Evolutionary conservation across 192 early-diverging fungal species (phyloP), one percentile per base, ranked within the genome.

Genomic region (Entomortierella lignicola): DNA sequence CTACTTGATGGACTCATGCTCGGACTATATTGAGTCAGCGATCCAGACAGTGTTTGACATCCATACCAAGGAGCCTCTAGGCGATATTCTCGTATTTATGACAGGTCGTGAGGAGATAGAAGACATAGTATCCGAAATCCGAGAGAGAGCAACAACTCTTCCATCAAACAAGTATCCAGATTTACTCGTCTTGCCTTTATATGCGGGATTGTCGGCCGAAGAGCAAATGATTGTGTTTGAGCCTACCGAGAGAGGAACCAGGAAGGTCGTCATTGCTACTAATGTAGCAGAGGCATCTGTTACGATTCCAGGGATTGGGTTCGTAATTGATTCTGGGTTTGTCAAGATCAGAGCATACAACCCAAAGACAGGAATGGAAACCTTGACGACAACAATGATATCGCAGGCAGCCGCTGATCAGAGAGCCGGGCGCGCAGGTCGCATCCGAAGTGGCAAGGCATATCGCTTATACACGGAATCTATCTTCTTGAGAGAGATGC

Each of bases 341-440:
- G 92, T 91, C 37, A 93, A 94, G 75, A 50, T 92, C 2, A 81
- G 90, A 60, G 93, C 95, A 8, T 98, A 93, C 81, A 97, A 98
- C 81, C 92, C 98, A 53, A 94, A 92, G 69, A 93, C 94, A 31
- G 97, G 97, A 17, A 94, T 98, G 86, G 98, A 98, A 65, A 85
- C 92, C 12, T 73, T 99, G 51, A 87, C 89, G 8, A 93, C 97
- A 18, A 93, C 93, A n/a, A 94, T 94, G 0, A 91, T 97, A 30
- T 94, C 92, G 55, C 96, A 96, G 80, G 95, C 97, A 21, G 95
- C 96, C 56, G 95, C 97, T 26, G 91, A 94, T 66, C 98, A 99
- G 82, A 89, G 98, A 8, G 88, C 95, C 2, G 98, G 97, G 25
- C 92, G 98, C 51, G 97, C 98, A 2, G 98, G 98, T 23, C 90